phyloP scores from a whole-genome alignment of 108 stramenopile genomes.

The Thalassiosira profunda region DNA sequence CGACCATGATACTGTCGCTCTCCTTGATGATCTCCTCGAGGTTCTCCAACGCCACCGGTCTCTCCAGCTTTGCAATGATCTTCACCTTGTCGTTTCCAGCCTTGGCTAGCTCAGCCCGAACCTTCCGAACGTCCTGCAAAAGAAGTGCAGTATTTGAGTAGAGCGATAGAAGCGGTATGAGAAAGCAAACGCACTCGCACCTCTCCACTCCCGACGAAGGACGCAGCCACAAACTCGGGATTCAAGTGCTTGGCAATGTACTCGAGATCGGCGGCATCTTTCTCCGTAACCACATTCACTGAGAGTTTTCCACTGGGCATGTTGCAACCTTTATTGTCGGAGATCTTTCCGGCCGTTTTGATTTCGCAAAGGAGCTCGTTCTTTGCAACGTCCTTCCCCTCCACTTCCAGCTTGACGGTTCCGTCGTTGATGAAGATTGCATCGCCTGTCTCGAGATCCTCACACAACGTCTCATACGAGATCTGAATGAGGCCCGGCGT shows the following conservation, averaged over 20 bases:
- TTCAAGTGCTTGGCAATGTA: no score
- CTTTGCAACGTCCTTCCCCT: no score
- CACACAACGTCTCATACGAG: no score
- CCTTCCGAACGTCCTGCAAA: no score
- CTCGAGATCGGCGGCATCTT: constrained; percentile 86
- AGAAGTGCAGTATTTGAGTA: no score
- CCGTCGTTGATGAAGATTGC: constrained; percentile 95
- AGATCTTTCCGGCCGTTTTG: constrained; percentile 85
- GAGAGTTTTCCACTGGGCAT: constrained; percentile 82
- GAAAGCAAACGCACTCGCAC: no score
- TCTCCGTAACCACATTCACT: constrained; percentile 85
- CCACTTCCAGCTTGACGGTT: constrained; percentile 92
- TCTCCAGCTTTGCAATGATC: constrained; percentile 92
- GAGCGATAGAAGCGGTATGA: no score
- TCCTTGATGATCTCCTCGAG: constrained; percentile 92
- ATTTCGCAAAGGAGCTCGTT: no score
- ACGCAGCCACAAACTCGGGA: no score
- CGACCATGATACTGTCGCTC: constrained; percentile 92
- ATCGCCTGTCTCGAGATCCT: constrained; percentile 88
- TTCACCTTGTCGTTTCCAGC: no score
- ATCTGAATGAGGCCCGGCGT: constrained; percentile 95
- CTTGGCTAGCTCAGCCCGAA: no score
- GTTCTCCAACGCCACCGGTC: constrained; percentile 77
- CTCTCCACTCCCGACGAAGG: no score
- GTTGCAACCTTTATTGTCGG: constrained; percentile 88